phyloP scores from a whole-genome alignment of 2,329 filamentous ascomycete genomes.

The Tolypocladium amazonense region DNA sequence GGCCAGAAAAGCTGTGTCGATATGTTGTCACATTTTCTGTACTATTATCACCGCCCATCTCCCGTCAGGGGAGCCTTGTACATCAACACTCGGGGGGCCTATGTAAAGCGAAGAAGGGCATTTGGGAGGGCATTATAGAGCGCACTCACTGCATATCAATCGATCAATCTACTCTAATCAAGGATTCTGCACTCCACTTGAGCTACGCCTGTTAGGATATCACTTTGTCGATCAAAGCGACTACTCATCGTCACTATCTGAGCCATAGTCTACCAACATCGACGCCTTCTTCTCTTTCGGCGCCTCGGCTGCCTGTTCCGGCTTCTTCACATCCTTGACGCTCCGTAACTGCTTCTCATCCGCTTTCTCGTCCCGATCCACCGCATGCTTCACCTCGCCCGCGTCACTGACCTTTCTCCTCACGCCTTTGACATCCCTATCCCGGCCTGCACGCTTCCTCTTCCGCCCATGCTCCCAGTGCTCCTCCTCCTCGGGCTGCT shows the following conservation, averaged over 20 bases:
- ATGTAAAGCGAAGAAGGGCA: background rate
- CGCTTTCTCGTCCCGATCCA: background rate
- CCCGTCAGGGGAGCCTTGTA: background rate
- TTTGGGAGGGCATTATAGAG: background rate
- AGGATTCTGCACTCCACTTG: background rate
- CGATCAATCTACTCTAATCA: conserved; percentile 3
- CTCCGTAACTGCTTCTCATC: background rate
- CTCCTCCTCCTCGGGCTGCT: conserved; percentile 16
- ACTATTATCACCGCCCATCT: background rate
- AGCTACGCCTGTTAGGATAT: background rate
- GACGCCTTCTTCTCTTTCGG: conserved; percentile 15
- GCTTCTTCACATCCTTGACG: background rate
- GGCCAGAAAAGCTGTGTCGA: background rate
- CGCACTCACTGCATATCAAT: conserved; percentile 1
- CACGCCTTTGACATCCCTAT: conserved; percentile 23
- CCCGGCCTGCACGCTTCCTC: conserved; percentile 25
- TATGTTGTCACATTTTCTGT: background rate
- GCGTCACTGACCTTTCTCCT: conserved; percentile 10
- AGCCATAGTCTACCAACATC: conserved; percentile 45
- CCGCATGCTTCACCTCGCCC: conserved; percentile 1
- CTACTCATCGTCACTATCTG: conserved; percentile 33
- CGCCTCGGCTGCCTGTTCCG: background rate
- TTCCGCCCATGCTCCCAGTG: conserved; percentile 22
- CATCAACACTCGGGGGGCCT: background rate
- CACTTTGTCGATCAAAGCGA: background rate